A percentile compares a stretch with the other conserved stretches of the same genome.
phyloP scores from a whole-genome alignment of 495 filamentous ascomycete species.

The Pyrenula massariospora region DNA sequence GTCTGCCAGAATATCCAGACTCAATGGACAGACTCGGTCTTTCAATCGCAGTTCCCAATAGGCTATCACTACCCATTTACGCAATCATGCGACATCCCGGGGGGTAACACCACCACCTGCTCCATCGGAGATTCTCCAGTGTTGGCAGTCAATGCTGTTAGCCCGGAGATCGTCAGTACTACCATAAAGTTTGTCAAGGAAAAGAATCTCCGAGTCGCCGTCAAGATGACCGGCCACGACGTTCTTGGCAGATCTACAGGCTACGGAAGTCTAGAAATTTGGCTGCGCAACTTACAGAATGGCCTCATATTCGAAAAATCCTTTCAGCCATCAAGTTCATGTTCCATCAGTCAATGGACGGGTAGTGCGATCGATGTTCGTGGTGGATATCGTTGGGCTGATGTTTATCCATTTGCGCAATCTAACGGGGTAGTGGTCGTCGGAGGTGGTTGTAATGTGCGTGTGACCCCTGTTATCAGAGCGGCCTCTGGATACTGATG shows the following conservation, averaged over 20 bases:
- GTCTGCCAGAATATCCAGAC: conserved; percentile 14
- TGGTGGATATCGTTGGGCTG: conserved; percentile 25
- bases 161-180: conserved; percentile 11
- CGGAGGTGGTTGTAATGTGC: conserved; percentile 22
- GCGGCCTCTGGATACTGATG: not conserved
- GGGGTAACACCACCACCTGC: not conserved
- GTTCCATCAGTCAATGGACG: conserved; percentile 12
- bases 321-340: conserved; percentile 10
- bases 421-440: conserved; percentile 18
- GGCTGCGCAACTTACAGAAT: conserved; percentile 21
- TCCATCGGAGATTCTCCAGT: conserved; percentile 13
- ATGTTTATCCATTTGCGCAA: conserved; percentile 18
- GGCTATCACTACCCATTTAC: conserved; percentile 20
- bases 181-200: conserved; percentile 29
- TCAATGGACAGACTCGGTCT: conserved; percentile 17
- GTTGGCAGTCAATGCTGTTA: conserved; percentile 23
- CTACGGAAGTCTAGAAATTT: conserved; percentile 24
- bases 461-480: not conserved
- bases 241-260: conserved; percentile 19
- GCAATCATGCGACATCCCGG: conserved; percentile 13
- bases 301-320: conserved; percentile 17
- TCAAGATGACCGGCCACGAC: conserved; percentile 45
- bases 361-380: conserved; percentile 22
- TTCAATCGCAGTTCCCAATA: conserved; percentile 15
- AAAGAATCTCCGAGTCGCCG: conserved; percentile 39